A percentile compares a stretch with the other conserved stretches of the same genome.
phyloP scores from a whole-genome alignment of 78 protist species.

The Creolimax fragrantissima region DNA sequence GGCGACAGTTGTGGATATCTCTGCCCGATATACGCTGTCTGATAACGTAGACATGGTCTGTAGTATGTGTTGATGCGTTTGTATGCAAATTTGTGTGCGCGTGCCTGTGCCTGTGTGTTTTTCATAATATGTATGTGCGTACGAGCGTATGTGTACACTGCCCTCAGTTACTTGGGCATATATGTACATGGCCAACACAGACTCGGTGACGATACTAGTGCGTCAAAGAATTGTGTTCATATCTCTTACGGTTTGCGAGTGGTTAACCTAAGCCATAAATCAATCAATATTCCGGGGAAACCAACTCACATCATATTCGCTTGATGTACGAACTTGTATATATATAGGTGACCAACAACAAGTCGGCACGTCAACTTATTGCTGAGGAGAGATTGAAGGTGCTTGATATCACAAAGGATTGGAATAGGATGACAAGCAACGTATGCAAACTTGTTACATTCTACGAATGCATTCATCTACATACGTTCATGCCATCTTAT shows the following conservation, averaged over 20 bases:
- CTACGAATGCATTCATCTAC: neutral
- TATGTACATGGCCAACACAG: neutral
- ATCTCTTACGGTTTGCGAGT: neutral
- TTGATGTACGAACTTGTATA: neutral
- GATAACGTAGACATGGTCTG: neutral
- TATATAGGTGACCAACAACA: neutral
- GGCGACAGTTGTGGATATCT: neutral
- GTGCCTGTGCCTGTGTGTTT: neutral
- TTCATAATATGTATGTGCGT: neutral
- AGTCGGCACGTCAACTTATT: neutral
- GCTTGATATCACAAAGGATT: neutral
- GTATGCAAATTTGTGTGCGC: neutral
- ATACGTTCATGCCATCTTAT: neutral
- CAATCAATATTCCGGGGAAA: neutral
- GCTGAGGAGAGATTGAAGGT: neutral
- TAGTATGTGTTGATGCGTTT: neutral
- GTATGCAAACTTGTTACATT: neutral
- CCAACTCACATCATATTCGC: neutral
- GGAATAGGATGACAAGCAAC: neutral
- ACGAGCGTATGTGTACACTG: neutral
- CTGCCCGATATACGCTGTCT: neutral
- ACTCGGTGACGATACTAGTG: neutral
- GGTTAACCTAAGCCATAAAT: neutral
- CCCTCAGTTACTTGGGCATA: too few relatives aligned
- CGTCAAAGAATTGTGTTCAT: neutral